A percentile compares a stretch with the other conserved stretches of the same genome.
These are phyloP conservation scores for Acrodontium crateriforme DNA, from an alignment of 2,329 filamentous ascomycete species.

Conservation along the genomic window DNA sequence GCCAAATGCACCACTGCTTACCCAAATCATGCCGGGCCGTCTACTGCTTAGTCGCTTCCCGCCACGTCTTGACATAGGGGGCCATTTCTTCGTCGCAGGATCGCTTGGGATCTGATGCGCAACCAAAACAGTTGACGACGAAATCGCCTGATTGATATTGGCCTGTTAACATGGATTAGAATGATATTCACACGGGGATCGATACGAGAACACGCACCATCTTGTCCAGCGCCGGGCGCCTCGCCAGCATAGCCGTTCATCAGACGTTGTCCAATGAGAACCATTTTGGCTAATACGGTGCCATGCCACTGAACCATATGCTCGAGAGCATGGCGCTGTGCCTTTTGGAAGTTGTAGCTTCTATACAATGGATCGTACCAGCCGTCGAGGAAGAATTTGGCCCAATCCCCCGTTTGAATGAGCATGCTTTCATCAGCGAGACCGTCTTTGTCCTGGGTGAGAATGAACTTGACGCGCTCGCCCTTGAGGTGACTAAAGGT, in stretches of 20 bases:
- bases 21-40: too few relatives aligned
- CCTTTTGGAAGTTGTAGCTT: slow-evolving; percentile 91
- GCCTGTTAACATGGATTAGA: slow-evolving; percentile 8
- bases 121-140: slow-evolving; percentile 64
- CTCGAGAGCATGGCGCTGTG: slow-evolving; percentile 76
- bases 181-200: neutral
- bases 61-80: too few relatives aligned
- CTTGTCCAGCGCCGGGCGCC: slow-evolving; percentile 17
- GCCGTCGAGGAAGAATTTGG: slow-evolving; percentile 79
- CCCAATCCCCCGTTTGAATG: slow-evolving; percentile 74
- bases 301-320: slow-evolving; percentile 68
- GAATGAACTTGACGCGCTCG: slow-evolving; percentile 63
- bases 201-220: slow-evolving; percentile 9
- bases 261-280: slow-evolving; percentile 70
- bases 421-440: slow-evolving; percentile 66
- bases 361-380: slow-evolving; percentile 95
- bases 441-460: slow-evolving; percentile 75
- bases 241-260: slow-evolving; percentile 63
- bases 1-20: too few relatives aligned
- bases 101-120: slow-evolving; percentile 39
- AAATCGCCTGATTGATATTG: slow-evolving; percentile 74
- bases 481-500: slow-evolving; percentile 74
- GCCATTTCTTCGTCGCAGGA: slow-evolving; percentile 58
- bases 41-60: too few relatives aligned
- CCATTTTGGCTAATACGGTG: slow-evolving; percentile 80